phyloP scores from a whole-genome alignment of 1,139 yeast species.

The Tardiomyces digboiensis region DNA sequence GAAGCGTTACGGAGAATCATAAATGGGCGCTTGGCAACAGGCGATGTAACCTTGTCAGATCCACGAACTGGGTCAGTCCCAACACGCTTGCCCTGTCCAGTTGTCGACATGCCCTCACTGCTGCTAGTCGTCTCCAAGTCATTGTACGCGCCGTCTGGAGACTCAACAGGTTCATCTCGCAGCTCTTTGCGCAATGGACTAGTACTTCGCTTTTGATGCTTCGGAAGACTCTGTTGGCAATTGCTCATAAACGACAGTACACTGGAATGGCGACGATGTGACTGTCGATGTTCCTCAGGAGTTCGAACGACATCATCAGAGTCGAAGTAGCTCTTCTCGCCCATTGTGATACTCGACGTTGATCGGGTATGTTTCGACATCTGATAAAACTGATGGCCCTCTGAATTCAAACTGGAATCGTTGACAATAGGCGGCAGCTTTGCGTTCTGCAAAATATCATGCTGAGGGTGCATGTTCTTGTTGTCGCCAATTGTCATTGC shows the following conservation, averaged over 20 bases:
- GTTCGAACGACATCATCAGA: conserved; percentile 4
- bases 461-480: background rate
- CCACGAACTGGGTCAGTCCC: conserved; percentile 9
- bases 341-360: conserved; percentile 8
- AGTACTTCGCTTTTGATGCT: background rate
- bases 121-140: background rate
- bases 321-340: conserved; percentile 2
- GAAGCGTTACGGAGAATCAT: conserved; percentile 17
- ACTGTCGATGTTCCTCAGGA: conserved; percentile 7
- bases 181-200: background rate
- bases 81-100: conserved; percentile 7
- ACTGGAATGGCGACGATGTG: conserved; percentile 14
- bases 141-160: no score
- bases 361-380: conserved; percentile 10
- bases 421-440: background rate
- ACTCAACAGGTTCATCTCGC: no score
- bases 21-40: conserved; percentile 7
- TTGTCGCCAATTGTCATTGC: background rate
- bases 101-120: background rate
- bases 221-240: background rate
- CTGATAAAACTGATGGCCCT: background rate
- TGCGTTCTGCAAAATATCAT: background rate
- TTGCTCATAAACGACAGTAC: conserved; percentile 11
- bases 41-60: conserved; percentile 1
- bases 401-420: no score